These are phyloP conservation scores for Gynostemma pentaphyllum DNA, from an alignment of 306 rosid genomes.

Conservation along the genomic window DNA sequence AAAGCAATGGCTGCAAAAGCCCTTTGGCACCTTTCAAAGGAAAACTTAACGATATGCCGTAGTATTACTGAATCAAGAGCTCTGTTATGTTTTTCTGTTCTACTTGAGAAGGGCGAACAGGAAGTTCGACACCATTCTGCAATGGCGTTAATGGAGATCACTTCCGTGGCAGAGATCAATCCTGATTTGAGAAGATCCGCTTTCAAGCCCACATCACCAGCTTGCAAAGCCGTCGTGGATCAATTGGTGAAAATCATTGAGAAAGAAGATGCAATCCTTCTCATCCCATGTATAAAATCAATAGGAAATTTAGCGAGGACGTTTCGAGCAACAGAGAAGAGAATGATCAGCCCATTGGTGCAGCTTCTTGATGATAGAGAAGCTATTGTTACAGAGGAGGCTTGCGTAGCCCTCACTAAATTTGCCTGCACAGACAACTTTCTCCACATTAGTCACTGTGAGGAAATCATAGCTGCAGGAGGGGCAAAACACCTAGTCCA, in stretches of 20 bases:
- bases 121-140: slow-evolving; percentile 72
- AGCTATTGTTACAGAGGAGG: slow-evolving; percentile 52
- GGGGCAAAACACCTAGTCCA: slow-evolving; percentile 75
- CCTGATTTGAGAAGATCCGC: slow-evolving; percentile 77
- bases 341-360: slow-evolving; percentile 76
- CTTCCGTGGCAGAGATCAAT: slow-evolving; percentile 75
- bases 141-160: slow-evolving; percentile 89
- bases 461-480: slow-evolving; percentile 68
- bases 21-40: slow-evolving; percentile 59
- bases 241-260: slow-evolving; percentile 60
- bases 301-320: slow-evolving; percentile 84
- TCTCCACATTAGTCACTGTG: slow-evolving; percentile 68
- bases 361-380: slow-evolving; percentile 74
- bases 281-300: slow-evolving; percentile 64
- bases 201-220: slow-evolving; percentile 86
- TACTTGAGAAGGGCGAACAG: slow-evolving; percentile 65
- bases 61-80: slow-evolving; percentile 90
- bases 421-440: slow-evolving; percentile 64
- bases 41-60: slow-evolving; percentile 60
- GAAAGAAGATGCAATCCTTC: slow-evolving; percentile 55
- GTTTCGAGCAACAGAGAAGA: slow-evolving; percentile 67
- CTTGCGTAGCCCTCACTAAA: slow-evolving; percentile 57
- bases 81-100: slow-evolving; percentile 69
- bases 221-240: slow-evolving; percentile 87
- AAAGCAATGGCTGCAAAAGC: slow-evolving; percentile 93